A percentile compares a stretch with the other conserved stretches of the same genome.
These are phyloP conservation scores for Hirschioporus abietinus DNA, from an alignment of 768 basidiomycete species.

Conservation along the genomic window DNA sequence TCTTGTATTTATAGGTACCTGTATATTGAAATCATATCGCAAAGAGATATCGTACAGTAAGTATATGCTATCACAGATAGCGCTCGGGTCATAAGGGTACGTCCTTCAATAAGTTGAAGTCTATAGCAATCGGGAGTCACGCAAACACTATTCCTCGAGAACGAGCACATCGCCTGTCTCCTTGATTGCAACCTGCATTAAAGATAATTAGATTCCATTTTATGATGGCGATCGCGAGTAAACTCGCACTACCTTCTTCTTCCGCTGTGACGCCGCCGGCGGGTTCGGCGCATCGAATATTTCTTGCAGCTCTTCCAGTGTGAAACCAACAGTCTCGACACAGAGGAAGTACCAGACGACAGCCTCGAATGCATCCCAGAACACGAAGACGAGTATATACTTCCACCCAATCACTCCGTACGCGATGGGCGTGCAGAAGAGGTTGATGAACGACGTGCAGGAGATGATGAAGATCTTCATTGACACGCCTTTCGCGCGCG, in stretches of 20 bases:
- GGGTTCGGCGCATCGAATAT: slow-evolving; percentile 12
- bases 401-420: slow-evolving; percentile 3
- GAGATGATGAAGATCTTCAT: slow-evolving; percentile 11
- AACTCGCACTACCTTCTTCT: slow-evolving; percentile 6
- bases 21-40: neutral
- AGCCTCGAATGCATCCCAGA: slow-evolving; percentile 10
- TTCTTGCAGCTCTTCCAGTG: slow-evolving; percentile 12
- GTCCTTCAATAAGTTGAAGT: too few relatives aligned
- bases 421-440: slow-evolving; percentile 25
- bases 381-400: slow-evolving; percentile 9
- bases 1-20: slow-evolving; percentile 3
- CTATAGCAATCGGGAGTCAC: neutral
- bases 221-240: neutral
- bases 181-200: slow-evolving; percentile 4
- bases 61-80: too few relatives aligned
- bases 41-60: too few relatives aligned
- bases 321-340: slow-evolving; percentile 10
- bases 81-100: too few relatives aligned
- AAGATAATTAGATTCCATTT: too few relatives aligned
- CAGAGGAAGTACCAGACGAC: slow-evolving; percentile 11
- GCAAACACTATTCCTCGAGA: neutral
- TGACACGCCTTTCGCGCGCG: slow-evolving; percentile 31
- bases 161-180: slow-evolving; percentile 5
- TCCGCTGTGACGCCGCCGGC: slow-evolving; percentile 6
- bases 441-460: slow-evolving; percentile 26